Percentiles rank a stretch among this genome's conserved stretches.
phyloP scores from a whole-genome alignment of 2,329 filamentous ascomycete species.

The Penicillium janthinellum region DNA sequence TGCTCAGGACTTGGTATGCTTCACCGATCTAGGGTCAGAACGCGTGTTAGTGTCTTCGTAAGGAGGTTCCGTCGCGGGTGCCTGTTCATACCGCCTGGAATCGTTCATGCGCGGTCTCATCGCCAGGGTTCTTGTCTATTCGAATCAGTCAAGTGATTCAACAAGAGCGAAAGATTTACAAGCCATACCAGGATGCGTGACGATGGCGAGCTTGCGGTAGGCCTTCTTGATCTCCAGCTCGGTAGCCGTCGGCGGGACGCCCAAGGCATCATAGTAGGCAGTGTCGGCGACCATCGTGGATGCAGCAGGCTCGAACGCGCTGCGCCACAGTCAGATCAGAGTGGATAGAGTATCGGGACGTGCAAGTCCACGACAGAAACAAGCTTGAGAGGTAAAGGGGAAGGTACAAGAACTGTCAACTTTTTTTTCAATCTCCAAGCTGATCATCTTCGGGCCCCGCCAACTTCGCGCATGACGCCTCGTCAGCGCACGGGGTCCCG shows the following conservation, averaged over 20 bases:
- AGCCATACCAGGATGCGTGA: constrained; percentile 77
- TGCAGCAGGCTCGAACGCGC: constrained; percentile 6
- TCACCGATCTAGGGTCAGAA: constrained; percentile 59
- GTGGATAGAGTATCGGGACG: background rate
- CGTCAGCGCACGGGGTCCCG: background rate
- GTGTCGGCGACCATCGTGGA: constrained; percentile 79
- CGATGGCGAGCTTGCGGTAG: constrained; percentile 90
- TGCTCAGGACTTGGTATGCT: constrained; percentile 77
- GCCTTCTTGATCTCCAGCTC: constrained; percentile 97
- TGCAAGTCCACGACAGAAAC: background rate
- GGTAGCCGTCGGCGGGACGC: constrained; percentile 79
- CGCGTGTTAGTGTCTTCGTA: constrained; percentile 13
- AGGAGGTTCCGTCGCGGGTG: background rate
- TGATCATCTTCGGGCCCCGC: constrained; percentile 1
- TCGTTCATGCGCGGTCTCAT: constrained; percentile 88
- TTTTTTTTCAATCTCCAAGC: background rate
- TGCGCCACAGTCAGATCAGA: background rate
- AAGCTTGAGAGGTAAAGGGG: background rate
- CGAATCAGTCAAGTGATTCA: background rate
- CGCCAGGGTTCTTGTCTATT: constrained; percentile 93
- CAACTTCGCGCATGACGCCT: constrained; percentile 5
- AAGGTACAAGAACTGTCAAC: background rate
- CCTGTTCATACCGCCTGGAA: constrained; percentile 74
- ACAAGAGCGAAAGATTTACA: too few relatives aligned
- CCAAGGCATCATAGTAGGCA: constrained; percentile 82